Percentiles rank a stretch among this genome's conserved stretches.
Conservation (phyloP, 1,284 basidiomycete genomes). For the Lentinus polychrous region DNA sequence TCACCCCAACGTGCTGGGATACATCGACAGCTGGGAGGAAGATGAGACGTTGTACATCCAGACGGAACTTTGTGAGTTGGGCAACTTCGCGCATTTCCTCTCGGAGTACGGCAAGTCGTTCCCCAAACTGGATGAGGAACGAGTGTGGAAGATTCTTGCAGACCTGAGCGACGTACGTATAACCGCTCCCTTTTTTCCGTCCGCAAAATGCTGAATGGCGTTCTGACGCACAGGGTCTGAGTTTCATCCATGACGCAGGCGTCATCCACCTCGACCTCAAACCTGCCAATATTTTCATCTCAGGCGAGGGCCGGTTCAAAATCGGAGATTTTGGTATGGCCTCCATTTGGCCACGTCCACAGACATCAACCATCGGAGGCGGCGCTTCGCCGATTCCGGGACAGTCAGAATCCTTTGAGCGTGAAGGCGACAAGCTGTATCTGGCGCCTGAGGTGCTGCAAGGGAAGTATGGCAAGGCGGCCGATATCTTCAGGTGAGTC, state of each 20-base stretch:
- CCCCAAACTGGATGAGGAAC: slow-evolving; percentile 83
- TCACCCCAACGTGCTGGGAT: slow-evolving; percentile 80
- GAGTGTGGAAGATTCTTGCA: slow-evolving; percentile 95
- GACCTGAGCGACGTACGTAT: slow-evolving; percentile 82
- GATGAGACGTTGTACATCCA: slow-evolving; percentile 86
- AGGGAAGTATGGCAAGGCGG: slow-evolving; percentile 87
- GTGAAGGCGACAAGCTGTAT: slow-evolving; percentile 97
- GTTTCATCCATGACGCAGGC: slow-evolving; percentile 83
- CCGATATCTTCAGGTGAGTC: slow-evolving; percentile 91
- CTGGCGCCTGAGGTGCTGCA: slow-evolving; percentile 96
- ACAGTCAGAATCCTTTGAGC: slow-evolving; percentile 50
- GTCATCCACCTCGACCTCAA: slow-evolving; percentile 98
- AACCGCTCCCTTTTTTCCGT: slow-evolving; percentile 4
- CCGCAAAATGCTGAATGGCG: slow-evolving; percentile 1
- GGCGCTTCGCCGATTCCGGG: neutral
- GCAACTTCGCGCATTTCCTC: slow-evolving; percentile 88
- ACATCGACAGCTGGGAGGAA: slow-evolving; percentile 97
- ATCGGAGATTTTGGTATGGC: slow-evolving; percentile 99
- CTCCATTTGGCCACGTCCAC: slow-evolving; percentile 70
- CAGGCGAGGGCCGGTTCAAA: slow-evolving; percentile 85
- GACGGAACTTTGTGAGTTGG: slow-evolving; percentile 92
- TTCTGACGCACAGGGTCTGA: slow-evolving; percentile 58
- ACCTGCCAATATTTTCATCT: slow-evolving; percentile 96
- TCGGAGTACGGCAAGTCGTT: slow-evolving; percentile 87
- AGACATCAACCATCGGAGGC: slow-evolving; percentile 23